Evolutionary conservation across 306 rosid genomes (phyloP).

Genomic region (Luffa acutangula): DNA sequence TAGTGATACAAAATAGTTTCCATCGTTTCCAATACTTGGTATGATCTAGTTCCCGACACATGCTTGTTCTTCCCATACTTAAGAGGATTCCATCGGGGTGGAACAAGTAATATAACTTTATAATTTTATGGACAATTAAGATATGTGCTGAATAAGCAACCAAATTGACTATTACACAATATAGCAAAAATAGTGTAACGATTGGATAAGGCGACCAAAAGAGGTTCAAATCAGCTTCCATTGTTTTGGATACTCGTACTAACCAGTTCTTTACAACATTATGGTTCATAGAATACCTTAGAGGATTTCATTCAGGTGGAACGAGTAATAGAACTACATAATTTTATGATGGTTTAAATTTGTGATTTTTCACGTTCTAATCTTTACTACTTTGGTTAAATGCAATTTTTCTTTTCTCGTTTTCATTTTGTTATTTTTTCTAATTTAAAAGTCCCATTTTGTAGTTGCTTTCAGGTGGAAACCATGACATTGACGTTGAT

Average conservation of each 20-base stretch:
- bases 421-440: neutral
- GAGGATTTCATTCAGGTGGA: neutral
- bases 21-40: neutral
- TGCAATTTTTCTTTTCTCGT: neutral
- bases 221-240: neutral
- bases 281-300: neutral
- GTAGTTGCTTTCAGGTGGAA: constrained; percentile 97
- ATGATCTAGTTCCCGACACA: neutral
- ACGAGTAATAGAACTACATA: neutral
- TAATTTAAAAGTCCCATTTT: constrained; percentile 6
- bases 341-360: neutral
- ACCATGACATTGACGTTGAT: constrained; percentile 77
- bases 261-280: neutral
- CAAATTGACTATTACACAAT: neutral
- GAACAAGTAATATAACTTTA: neutral
- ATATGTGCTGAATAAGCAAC: neutral
- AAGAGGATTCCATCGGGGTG: neutral
- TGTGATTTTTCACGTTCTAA: neutral
- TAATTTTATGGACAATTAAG: neutral
- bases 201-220: neutral
- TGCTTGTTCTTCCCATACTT: neutral
- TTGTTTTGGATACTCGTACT: neutral
- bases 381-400: neutral
- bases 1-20: neutral
- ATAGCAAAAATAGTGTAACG: neutral